Evolutionary conservation across 352 stramenopile species (phyloP).

Genomic region (Globisporangium okanoganense): DNA sequence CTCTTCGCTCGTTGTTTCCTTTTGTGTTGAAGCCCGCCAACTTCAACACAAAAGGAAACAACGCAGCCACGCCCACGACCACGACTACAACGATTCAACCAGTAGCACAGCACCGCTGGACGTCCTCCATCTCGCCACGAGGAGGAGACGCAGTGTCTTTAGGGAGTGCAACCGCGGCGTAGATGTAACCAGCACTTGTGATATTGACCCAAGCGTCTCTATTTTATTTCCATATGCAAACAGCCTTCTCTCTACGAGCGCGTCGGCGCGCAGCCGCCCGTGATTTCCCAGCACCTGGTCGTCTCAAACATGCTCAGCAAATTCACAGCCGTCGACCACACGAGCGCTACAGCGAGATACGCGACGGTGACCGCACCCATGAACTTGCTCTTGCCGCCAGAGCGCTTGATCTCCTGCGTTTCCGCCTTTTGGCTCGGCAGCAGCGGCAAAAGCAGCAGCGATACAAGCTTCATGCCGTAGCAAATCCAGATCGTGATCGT

Average conservation of each 20-base stretch:
- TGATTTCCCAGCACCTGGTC: slow-evolving; percentile 62
- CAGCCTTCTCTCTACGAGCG: neutral
- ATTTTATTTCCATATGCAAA: no score
- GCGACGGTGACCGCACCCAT: slow-evolving; percentile 33
- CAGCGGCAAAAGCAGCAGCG: slow-evolving; percentile 41
- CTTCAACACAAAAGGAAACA: no score
- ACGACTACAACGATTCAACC: no score
- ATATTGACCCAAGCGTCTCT: no score
- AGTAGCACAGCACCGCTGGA: no score
- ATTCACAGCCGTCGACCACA: slow-evolving; percentile 39
- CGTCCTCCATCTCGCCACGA: no score
- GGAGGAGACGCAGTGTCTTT: no score
- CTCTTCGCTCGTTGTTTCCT: neutral
- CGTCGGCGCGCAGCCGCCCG: slow-evolving; percentile 35
- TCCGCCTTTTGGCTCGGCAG: slow-evolving; percentile 45
- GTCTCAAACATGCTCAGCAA: slow-evolving; percentile 43
- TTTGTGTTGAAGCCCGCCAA: neutral
- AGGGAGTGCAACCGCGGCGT: no score
- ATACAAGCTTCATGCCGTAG: slow-evolving; percentile 52
- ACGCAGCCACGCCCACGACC: neutral
- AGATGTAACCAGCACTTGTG: no score
- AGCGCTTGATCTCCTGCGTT: slow-evolving; percentile 41
- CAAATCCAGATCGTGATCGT: slow-evolving; percentile 58
- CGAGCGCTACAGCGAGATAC: slow-evolving; percentile 31
- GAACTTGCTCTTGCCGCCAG: slow-evolving; percentile 30